These are phyloP conservation scores for Leonotis leonurus DNA, from an alignment of 257 asterid species.

Conservation along the genomic window DNA sequence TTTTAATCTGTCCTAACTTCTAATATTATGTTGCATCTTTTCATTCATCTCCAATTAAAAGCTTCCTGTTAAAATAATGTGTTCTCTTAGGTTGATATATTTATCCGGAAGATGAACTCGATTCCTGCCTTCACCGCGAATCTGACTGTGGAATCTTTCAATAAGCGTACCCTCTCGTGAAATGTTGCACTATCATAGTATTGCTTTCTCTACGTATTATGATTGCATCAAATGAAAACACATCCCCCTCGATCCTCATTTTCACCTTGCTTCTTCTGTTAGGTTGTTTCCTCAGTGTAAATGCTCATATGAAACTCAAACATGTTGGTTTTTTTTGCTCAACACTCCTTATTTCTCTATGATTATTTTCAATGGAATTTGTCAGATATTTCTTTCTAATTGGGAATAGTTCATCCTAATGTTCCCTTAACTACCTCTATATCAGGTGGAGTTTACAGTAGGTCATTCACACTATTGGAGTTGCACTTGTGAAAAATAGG, in stretches of 20 bases:
- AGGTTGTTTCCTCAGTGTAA: neutral
- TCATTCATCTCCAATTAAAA: too few relatives aligned
- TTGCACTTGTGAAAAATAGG: too few relatives aligned
- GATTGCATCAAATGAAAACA: neutral
- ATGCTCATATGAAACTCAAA: neutral
- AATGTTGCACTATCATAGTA: neutral
- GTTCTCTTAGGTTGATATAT: slow-evolving; percentile 69
- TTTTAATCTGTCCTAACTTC: too few relatives aligned
- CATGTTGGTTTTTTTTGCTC: neutral
- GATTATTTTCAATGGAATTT: too few relatives aligned
- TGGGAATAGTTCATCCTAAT: too few relatives aligned
- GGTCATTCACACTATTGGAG: too few relatives aligned
- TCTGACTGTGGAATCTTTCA: slow-evolving; percentile 84
- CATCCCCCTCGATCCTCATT: neutral
- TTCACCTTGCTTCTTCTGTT: neutral
- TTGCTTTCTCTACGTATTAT: neutral
- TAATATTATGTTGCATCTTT: too few relatives aligned
- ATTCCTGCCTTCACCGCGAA: slow-evolving; percentile 94
- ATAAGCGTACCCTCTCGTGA: slow-evolving; percentile 83
- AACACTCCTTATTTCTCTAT: neutral
- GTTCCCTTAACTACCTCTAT: too few relatives aligned
- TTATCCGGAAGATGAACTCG: slow-evolving; percentile 75
- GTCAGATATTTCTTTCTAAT: too few relatives aligned
- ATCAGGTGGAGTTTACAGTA: too few relatives aligned
- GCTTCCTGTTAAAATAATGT: neutral